Percentiles rank a stretch among this genome's conserved stretches.
Conservation (phyloP, 1,284 basidiomycete genomes). For the Earliella scabrosa region DNA sequence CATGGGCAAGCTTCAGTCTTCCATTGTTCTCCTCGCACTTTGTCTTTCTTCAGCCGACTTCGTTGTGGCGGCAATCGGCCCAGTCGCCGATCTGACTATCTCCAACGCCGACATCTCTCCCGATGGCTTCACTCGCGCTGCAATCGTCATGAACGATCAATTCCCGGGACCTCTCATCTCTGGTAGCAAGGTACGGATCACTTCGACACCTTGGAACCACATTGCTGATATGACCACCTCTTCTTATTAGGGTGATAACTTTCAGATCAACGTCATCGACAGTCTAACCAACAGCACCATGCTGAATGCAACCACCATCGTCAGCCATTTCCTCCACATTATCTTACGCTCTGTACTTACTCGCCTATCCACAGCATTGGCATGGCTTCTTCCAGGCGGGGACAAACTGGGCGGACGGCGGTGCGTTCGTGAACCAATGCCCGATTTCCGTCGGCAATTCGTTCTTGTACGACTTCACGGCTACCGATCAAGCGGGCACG, state of each 20-base stretch:
- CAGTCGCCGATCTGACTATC: slow-evolving; percentile 24
- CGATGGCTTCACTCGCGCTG: slow-evolving; percentile 24
- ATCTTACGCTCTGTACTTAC: background rate
- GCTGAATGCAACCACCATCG: slow-evolving; percentile 39
- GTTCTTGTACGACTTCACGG: slow-evolving; percentile 47
- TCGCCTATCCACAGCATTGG: slow-evolving; percentile 38
- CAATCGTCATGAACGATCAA: slow-evolving; percentile 8
- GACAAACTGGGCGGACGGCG: slow-evolving; percentile 40
- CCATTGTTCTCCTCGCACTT: background rate
- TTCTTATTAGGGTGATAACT: slow-evolving; percentile 30
- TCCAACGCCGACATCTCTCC: slow-evolving; percentile 25
- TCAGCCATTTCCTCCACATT: slow-evolving; percentile 14
- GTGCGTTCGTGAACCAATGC: slow-evolving; percentile 49
- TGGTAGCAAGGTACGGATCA: slow-evolving; percentile 26
- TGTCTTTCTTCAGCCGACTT: background rate
- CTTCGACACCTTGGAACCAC: background rate
- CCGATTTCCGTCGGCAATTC: slow-evolving; percentile 49
- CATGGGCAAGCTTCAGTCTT: slow-evolving; percentile 7
- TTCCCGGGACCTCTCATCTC: slow-evolving; percentile 33
- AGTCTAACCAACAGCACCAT: slow-evolving; percentile 35
- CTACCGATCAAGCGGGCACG: slow-evolving; percentile 37
- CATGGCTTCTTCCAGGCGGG: slow-evolving; percentile 39
- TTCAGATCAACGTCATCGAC: slow-evolving; percentile 41
- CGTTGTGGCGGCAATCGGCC: slow-evolving; percentile 14
- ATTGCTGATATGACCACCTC: background rate